A percentile compares a stretch with the other conserved stretches of the same genome.
These are phyloP conservation scores for Blastocystis sp. DNA, from an alignment of 352 stramenopile species.

Conservation along the genomic window DNA sequence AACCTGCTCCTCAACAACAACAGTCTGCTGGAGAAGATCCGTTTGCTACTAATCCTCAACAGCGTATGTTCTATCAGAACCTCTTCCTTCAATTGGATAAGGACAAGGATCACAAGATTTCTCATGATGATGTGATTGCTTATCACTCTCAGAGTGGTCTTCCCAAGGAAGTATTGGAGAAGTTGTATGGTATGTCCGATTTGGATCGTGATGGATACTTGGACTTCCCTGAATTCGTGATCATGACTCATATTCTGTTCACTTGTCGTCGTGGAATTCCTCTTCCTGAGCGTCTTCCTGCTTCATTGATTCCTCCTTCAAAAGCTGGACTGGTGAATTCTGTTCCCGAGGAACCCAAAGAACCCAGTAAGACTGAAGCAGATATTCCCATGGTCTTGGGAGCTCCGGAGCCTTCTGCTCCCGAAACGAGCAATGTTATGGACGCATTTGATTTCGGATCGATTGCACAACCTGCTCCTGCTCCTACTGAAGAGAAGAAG, in stretches of 20 bases:
- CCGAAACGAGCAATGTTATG: no score
- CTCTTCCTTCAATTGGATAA: slow-evolving; percentile 1
- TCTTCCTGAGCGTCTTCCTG: background rate
- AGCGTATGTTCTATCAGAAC: background rate
- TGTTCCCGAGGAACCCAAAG: no score
- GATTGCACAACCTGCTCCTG: no score
- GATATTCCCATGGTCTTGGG: no score
- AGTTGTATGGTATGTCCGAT: background rate
- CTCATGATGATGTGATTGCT: background rate
- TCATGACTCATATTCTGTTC: background rate
- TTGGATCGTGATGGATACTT: background rate
- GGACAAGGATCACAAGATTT: background rate
- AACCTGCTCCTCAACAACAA: no score
- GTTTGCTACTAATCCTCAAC: slow-evolving; percentile 3
- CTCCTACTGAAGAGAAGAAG: no score
- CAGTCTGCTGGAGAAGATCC: no score
- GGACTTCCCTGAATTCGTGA: background rate
- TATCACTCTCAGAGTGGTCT: slow-evolving; percentile 8
- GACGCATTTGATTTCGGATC: no score
- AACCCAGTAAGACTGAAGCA: no score
- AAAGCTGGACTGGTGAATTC: background rate
- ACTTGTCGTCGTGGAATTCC: background rate
- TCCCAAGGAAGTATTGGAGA: background rate
- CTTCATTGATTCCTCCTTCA: background rate
- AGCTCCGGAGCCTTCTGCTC: no score